Evolutionary conservation across 2,329 filamentous ascomycete genomes (phyloP).

Genomic region (Fusarium pseudograminearum): DNA sequence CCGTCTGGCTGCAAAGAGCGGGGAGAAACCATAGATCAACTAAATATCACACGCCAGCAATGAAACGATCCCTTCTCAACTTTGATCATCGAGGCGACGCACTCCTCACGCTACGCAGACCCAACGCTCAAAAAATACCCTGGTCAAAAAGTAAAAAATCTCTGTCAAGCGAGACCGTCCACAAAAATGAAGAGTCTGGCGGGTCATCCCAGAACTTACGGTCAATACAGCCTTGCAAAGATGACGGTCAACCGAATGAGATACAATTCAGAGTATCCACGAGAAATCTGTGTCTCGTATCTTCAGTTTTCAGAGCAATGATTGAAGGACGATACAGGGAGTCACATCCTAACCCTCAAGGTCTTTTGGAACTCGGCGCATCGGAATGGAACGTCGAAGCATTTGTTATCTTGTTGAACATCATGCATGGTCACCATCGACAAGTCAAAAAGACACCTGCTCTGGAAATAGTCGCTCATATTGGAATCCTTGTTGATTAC

Average conservation of each 20-base stretch:
- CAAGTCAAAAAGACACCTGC: background rate
- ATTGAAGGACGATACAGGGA: background rate
- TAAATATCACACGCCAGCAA: background rate
- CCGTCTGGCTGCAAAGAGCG: background rate
- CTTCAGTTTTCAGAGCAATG: slow-evolving; percentile 24
- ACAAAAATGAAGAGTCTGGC: background rate
- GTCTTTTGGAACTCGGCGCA: background rate
- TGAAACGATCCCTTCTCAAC: slow-evolving; percentile 1
- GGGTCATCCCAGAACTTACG: background rate
- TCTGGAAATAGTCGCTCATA: background rate
- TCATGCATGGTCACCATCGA: slow-evolving; percentile 46
- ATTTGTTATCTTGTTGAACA: slow-evolving; percentile 42
- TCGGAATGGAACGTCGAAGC: slow-evolving; percentile 45
- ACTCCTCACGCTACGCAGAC: background rate
- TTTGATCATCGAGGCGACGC: background rate
- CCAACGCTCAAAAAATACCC: background rate
- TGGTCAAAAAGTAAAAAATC: background rate
- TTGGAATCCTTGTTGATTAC: slow-evolving; percentile 1
- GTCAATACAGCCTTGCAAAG: background rate
- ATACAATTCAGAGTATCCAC: background rate
- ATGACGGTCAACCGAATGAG: background rate
- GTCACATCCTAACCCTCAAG: background rate
- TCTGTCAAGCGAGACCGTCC: no score
- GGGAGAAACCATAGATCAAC: background rate
- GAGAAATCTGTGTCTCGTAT: slow-evolving; percentile 1